phyloP scores from a whole-genome alignment of 73 alveolate genomes.

The Paramecium caudatum region DNA sequence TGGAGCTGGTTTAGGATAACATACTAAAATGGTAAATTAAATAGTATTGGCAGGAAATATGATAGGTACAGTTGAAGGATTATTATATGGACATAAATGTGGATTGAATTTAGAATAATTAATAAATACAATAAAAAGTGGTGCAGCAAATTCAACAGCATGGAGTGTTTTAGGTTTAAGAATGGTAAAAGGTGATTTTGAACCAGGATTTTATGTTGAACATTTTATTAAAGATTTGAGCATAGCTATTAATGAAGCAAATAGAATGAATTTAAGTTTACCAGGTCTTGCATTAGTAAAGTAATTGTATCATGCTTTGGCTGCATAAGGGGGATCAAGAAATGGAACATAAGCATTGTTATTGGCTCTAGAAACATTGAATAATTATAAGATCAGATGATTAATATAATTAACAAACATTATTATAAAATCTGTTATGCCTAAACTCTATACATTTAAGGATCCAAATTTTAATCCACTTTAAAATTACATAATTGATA shows the following conservation, averaged over 20 bases:
- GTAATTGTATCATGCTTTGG: conserved; percentile 85
- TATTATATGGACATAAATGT: conserved; percentile 88
- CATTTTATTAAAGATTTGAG: conserved; percentile 92
- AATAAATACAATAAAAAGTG: conserved; percentile 82
- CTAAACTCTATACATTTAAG: conserved; percentile 61
- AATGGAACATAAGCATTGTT: conserved; percentile 89
- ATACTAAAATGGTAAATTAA: conserved; percentile 89
- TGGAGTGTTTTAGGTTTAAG: conserved; percentile 86
- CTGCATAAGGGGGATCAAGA: conserved; percentile 86
- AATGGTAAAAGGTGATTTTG: conserved; percentile 88
- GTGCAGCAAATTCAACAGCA: conserved; percentile 89
- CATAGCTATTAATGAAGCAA: conserved; percentile 91
- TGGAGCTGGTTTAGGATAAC: conserved; percentile 90
- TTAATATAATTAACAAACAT: conserved; percentile 3
- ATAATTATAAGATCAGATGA: conserved; percentile 77
- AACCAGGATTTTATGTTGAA: conserved; percentile 94
- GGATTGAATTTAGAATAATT: conserved; percentile 86
- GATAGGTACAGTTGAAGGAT: conserved; percentile 90
- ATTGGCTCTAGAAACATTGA: conserved; percentile 83
- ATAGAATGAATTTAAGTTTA: conserved; percentile 84
- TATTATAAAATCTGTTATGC: conserved; percentile 68
- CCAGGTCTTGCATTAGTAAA: conserved; percentile 89
- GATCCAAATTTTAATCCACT: conserved; percentile 64
- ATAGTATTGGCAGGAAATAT: conserved; percentile 88
- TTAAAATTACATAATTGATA: conserved; percentile 38